Evolutionary conservation across 208 protist genomes (phyloP).

Genomic region (Crithidia mellificae): DNA sequence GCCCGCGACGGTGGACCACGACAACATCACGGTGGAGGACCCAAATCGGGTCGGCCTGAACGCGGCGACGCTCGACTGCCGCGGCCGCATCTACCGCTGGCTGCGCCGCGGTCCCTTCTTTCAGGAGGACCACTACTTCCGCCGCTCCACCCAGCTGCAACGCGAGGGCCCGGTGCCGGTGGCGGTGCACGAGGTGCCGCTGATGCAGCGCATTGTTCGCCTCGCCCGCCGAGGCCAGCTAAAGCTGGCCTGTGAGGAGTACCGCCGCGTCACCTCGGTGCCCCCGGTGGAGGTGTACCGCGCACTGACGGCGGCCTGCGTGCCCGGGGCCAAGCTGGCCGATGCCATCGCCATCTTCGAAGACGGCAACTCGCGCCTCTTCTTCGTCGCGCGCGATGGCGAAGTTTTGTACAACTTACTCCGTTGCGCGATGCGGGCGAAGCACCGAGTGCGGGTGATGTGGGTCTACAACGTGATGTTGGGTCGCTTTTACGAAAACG

Average conservation of each 20-base stretch:
- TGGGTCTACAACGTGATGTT: constrained; percentile 90
- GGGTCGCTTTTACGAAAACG: constrained; percentile 86
- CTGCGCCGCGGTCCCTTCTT: constrained; percentile 88
- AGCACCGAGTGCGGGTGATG: constrained; percentile 85
- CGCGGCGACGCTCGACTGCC: constrained; percentile 85
- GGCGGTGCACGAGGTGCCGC: constrained; percentile 62
- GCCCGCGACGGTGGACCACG: constrained; percentile 82
- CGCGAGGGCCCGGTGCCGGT: constrained; percentile 53
- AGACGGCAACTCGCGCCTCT: constrained; percentile 77
- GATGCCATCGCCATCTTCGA: constrained; percentile 90
- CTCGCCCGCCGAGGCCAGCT: constrained; percentile 74
- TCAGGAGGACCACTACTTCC: constrained; percentile 89
- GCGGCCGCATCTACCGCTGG: constrained; percentile 89
- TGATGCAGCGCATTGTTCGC: constrained; percentile 79
- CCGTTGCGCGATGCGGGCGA: constrained; percentile 81
- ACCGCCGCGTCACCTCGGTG: constrained; percentile 71
- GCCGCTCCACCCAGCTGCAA: constrained; percentile 56
- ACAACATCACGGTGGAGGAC: constrained; percentile 84
- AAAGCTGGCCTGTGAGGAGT: constrained; percentile 88
- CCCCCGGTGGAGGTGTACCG: constrained; percentile 87
- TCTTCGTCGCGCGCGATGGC: constrained; percentile 86
- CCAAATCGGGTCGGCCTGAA: constrained; percentile 87
- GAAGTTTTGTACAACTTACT: constrained; percentile 85
- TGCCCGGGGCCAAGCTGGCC: constrained; percentile 68
- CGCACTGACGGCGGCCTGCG: constrained; percentile 79